A percentile compares a stretch with the other conserved stretches of the same genome.
Evolutionary conservation across 805 yeast species (phyloP).

Genomic region (Komagataella kurtzmanii): DNA sequence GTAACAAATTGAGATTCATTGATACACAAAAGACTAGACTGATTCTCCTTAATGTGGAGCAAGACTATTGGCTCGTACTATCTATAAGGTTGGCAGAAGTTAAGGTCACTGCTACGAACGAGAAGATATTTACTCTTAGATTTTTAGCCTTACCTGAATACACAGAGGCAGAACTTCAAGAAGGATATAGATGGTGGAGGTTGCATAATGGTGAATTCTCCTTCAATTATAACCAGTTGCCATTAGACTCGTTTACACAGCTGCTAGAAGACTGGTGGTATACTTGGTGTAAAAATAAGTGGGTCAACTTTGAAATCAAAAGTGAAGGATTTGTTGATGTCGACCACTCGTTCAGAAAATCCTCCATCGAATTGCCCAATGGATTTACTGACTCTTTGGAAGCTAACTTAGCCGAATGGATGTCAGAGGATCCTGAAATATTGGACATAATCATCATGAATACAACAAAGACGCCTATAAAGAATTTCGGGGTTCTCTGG

Average conservation of each 20-base stretch:
- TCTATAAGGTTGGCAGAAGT: not conserved
- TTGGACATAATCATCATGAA: slow-evolving; percentile 12
- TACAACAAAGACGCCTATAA: slow-evolving; percentile 16
- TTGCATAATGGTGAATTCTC: slow-evolving; percentile 18
- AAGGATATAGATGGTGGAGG: slow-evolving; percentile 19
- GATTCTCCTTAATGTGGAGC: slow-evolving; percentile 1
- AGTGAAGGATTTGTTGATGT: slow-evolving; percentile 21
- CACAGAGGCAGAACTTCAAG: slow-evolving; percentile 12
- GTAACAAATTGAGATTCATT: not conserved
- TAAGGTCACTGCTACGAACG: slow-evolving; percentile 1
- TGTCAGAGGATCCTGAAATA: slow-evolving; percentile 4
- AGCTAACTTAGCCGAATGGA: slow-evolving; percentile 7
- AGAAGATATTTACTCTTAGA: slow-evolving; percentile 8
- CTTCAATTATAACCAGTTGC: slow-evolving; percentile 5
- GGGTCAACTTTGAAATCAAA: slow-evolving; percentile 11
- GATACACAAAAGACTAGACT: slow-evolving; percentile 2
- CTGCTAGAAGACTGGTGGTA: slow-evolving; percentile 22
- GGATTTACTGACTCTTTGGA: slow-evolving; percentile 16
- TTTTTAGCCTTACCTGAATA: slow-evolving; percentile 21
- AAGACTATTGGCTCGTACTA: slow-evolving; percentile 1
- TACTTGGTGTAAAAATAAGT: slow-evolving; percentile 18
- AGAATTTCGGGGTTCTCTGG: slow-evolving; percentile 18
- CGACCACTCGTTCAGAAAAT: slow-evolving; percentile 14
- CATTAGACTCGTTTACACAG: slow-evolving; percentile 3
- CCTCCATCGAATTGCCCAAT: slow-evolving; percentile 14